Percentiles rank a stretch among this genome's conserved stretches.
Evolutionary conservation across 768 basidiomycete genomes (phyloP).

Genomic region (Boletus huronensis): DNA sequence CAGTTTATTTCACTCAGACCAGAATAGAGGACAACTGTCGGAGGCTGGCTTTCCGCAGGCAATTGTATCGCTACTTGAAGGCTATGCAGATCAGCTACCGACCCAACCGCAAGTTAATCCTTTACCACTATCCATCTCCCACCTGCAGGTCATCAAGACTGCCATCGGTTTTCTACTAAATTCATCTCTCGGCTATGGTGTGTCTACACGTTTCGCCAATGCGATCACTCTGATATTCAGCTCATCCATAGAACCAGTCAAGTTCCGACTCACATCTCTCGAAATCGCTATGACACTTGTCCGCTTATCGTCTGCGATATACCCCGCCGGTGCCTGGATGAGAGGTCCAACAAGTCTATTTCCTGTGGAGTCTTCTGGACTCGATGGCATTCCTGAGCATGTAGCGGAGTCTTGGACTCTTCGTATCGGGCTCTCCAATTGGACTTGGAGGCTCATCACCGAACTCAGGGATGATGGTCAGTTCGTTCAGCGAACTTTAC

Average conservation of each 20-base stretch:
- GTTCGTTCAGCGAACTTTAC: constrained; percentile 13
- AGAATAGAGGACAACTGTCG: constrained; percentile 66
- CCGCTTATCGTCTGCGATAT: constrained; percentile 62
- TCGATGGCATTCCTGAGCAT: constrained; percentile 23
- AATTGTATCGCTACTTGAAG: constrained; percentile 63
- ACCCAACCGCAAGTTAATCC: constrained; percentile 36
- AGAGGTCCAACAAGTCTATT: constrained; percentile 22
- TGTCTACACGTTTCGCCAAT: constrained; percentile 18
- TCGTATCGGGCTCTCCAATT: constrained; percentile 61
- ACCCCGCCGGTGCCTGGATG: constrained; percentile 71
- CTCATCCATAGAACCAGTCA: constrained; percentile 58
- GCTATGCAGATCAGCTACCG: constrained; percentile 51
- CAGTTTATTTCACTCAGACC: constrained; percentile 45
- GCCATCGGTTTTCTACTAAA: constrained; percentile 79
- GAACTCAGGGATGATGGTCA: constrained; percentile 72
- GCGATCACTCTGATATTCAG: neutral
- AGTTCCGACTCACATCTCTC: constrained; percentile 60
- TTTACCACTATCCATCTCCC: constrained; percentile 50
- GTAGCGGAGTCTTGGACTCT: constrained; percentile 60
- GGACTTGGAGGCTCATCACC: constrained; percentile 75
- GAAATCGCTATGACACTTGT: constrained; percentile 69
- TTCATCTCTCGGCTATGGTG: constrained; percentile 73
- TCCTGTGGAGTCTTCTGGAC: constrained; percentile 16
- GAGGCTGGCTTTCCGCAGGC: constrained; percentile 69
- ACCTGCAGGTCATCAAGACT: constrained; percentile 73